A percentile compares a stretch with the other conserved stretches of the same genome.
phyloP scores from a whole-genome alignment of 1,284 basidiomycete species.

The Amylostereum chailletii region DNA sequence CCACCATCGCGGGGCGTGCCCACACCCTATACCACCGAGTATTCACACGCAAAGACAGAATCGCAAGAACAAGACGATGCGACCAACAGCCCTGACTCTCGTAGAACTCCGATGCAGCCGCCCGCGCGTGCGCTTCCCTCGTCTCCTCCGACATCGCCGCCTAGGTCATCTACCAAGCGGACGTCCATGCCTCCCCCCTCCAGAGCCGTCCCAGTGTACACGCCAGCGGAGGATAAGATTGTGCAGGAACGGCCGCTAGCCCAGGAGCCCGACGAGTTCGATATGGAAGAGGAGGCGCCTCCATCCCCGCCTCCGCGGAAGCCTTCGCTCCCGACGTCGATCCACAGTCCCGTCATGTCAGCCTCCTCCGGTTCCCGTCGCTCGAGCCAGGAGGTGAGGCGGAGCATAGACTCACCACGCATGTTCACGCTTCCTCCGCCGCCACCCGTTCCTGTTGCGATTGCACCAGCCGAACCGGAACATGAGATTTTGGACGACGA shows the following conservation, averaged over 20 bases:
- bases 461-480: constrained; percentile 7
- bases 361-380: constrained; percentile 3
- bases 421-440: background rate
- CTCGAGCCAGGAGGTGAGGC: background rate
- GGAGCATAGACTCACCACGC: background rate
- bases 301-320: background rate
- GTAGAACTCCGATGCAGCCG: background rate
- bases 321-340: background rate
- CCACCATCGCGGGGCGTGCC: too few species aligned
- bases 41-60: too few species aligned
- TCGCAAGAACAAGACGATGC: background rate
- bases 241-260: background rate
- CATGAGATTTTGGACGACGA: constrained; percentile 48
- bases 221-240: background rate
- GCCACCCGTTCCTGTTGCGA: background rate
- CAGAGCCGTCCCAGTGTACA: too few species aligned
- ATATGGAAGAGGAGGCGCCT: constrained; percentile 5
- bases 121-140: background rate
- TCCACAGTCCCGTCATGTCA: constrained; percentile 8
- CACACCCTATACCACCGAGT: too few species aligned
- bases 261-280: constrained; percentile 5
- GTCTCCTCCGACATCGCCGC: background rate
- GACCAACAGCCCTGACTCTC: background rate
- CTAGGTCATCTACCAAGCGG: background rate
- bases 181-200: constrained; percentile 10